Evolutionary conservation across 1,284 basidiomycete genomes (phyloP), one percentile per base, ranked within the genome.

Genomic region (Sutorius eximius): DNA sequence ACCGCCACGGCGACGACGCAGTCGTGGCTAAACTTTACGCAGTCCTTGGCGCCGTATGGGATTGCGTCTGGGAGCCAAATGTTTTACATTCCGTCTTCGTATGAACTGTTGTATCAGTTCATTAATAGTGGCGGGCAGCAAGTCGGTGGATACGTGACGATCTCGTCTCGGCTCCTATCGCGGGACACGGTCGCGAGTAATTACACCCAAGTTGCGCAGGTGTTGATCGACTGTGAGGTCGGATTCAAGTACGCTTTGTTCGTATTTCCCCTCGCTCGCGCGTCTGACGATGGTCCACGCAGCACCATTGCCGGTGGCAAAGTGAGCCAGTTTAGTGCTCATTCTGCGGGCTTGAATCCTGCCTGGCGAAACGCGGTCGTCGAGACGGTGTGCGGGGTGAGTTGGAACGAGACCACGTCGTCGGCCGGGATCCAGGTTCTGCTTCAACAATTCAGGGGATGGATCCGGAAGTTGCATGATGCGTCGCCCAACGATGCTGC

Each of bases 271-370:
- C 20, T 15, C 9, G 46, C 2, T 18, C 24, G 20, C 9, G 13
- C 37, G 10, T 20, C 24, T 56, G 24, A 55, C 11, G 2, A 1
- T 16, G 20, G 42, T 38, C n/a, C 30, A 12, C 12, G 27, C 18
- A 78, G 76, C 44, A 62, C 70, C 10, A 58, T 77, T 11, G 71
- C 66, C 11, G 75, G 77, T 1, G 77, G 77, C 3, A 73, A 62
- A 22, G 76, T 77, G 9, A 67, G 70, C 12, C 59, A 66, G 22
- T 61, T 68, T 2, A 62, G 72, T 45, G 70, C 75, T 0, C 65
- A 70, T 41, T 73, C 74, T 3, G 69, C 68, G 10, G 77, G 75
- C 12, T 52, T 79, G 20, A 75, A 77, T 57, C 77, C 77, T 6
- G 72, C 71, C 5, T 79, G 77, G 77, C 67, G 78, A 5, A 65